Base-by-base conservation (phyloP, 2,329 filamentous ascomycete species). In the Aureobasidium sp. region DNA sequence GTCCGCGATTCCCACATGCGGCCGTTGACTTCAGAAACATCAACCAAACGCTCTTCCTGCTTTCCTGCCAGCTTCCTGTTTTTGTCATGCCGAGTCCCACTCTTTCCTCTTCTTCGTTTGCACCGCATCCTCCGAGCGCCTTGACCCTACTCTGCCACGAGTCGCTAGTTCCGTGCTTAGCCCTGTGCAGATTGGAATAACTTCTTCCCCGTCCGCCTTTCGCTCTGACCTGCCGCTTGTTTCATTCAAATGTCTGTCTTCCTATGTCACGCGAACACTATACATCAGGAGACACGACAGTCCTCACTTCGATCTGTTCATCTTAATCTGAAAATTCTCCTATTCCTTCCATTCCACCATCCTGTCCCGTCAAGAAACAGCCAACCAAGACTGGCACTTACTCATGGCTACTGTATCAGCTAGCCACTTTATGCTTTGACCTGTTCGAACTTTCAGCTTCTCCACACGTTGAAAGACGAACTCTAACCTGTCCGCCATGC, bases 11-110 rank as follows among this genome's bases (percentile, higher is more conserved):
- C 17, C 55, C 55, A 47, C n/a, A 20, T 23, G 27, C 29, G n/a
- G 42, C 55, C 53, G 55, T 59, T 59, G 42, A 17, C 9, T 29
- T 48, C 55, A 59, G 55, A 59, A 59, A 59, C 55, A 59, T 48
- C 32, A 47, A 20, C 32, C n/a, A 37, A 47, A 59, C 44, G 12
- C 12, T 57, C 39, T 57, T 46, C 41, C 39, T 32, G 34, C 32
- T 53, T 39, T 23, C 8, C 5, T 39, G 32, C 55, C 55, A 27
- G 27, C 15, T 48, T 59, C 15, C 55, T 48, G 42, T 39, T 59
- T 59, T 59, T 59, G 55, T 59, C 57, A 50, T 48, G 42, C 34
- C 53, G 29, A 47, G 34, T 42, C 15, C 57, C 55, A 39, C 42
- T 58, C 57, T 51, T 59, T 60, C 36, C 46, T 23, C 42, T 60